phyloP scores from a whole-genome alignment of 73 alveolate species.

The Blepharisma stoltei region DNA sequence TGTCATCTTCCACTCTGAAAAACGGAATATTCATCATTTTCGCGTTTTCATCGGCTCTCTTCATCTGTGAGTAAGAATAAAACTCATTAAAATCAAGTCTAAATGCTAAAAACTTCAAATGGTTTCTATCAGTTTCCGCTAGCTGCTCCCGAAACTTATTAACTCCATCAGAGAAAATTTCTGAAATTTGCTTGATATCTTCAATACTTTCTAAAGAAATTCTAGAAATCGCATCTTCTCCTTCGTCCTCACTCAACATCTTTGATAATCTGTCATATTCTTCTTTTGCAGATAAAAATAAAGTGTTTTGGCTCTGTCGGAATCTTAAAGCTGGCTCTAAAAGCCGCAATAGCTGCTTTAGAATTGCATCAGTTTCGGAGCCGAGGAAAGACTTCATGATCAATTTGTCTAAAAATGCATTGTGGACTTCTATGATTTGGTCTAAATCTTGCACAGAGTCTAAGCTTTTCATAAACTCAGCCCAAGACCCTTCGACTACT shows the following conservation, averaged over 20 bases:
- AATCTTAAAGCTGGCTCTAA: slow-evolving; percentile 79
- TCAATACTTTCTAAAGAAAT: slow-evolving; percentile 2
- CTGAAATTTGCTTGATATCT: slow-evolving; percentile 31
- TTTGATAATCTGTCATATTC: slow-evolving; percentile 40
- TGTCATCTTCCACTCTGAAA: no score
- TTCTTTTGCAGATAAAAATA: slow-evolving; percentile 72
- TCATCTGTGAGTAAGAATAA: slow-evolving; percentile 35
- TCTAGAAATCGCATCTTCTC: neutral
- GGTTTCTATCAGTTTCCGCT: slow-evolving; percentile 11
- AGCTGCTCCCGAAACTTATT: slow-evolving; percentile 28
- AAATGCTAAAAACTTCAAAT: slow-evolving; percentile 71
- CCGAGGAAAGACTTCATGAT: slow-evolving; percentile 79
- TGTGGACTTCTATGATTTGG: slow-evolving; percentile 71
- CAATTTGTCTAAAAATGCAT: slow-evolving; percentile 66
- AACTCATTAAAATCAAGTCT: slow-evolving; percentile 87
- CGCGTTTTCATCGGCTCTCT: no score
- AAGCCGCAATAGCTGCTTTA: slow-evolving; percentile 61
- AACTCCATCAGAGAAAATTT: slow-evolving; percentile 35
- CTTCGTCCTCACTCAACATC: slow-evolving; percentile 26
- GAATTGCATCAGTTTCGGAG: slow-evolving; percentile 59
- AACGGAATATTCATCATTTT: no score
- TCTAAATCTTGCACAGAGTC: slow-evolving; percentile 79
- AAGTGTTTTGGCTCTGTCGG: slow-evolving; percentile 61
- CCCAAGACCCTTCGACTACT: slow-evolving; percentile 91
- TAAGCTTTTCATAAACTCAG: slow-evolving; percentile 72